Conservation (phyloP, 2,329 filamentous ascomycete species). For the Colletotrichum eleusines region DNA sequence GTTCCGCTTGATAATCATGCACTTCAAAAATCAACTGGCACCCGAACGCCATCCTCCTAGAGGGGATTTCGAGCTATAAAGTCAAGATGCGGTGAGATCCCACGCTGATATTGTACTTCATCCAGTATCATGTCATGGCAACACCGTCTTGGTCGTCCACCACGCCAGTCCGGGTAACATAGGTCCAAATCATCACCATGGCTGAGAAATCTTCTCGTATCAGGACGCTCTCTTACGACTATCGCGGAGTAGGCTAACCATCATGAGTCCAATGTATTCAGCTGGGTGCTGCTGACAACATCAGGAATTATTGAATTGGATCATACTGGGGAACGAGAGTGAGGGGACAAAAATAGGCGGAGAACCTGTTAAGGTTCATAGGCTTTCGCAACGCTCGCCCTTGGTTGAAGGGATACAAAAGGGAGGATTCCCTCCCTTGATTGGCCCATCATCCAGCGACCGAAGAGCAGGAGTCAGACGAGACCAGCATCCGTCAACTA, state of each 20-base stretch:
- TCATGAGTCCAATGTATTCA: too few relatives aligned
- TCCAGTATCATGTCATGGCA: too few relatives aligned
- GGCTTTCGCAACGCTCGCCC: background rate
- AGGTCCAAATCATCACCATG: too few relatives aligned
- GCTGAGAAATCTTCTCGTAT: too few relatives aligned
- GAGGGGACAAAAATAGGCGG: background rate
- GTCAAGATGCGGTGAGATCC: too few relatives aligned
- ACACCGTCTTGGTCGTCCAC: too few relatives aligned
- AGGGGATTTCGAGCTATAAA: too few relatives aligned
- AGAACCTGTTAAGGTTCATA: background rate
- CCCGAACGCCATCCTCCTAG: too few relatives aligned
- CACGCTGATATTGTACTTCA: too few relatives aligned
- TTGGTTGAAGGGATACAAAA: conserved; percentile 16
- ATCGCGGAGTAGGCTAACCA: background rate
- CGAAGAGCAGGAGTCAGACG: background rate
- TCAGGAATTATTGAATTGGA: background rate
- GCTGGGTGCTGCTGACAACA: accelerated
- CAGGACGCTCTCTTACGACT: background rate
- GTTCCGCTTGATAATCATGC: too few relatives aligned
- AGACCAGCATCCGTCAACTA: background rate
- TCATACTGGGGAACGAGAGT: background rate
- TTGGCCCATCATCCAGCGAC: background rate
- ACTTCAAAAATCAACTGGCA: too few relatives aligned
- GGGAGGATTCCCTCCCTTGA: conserved; percentile 20
- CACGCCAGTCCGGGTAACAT: too few relatives aligned